phyloP scores from a whole-genome alignment of 106 monocot species.

The Dioscorea dumetorum region DNA sequence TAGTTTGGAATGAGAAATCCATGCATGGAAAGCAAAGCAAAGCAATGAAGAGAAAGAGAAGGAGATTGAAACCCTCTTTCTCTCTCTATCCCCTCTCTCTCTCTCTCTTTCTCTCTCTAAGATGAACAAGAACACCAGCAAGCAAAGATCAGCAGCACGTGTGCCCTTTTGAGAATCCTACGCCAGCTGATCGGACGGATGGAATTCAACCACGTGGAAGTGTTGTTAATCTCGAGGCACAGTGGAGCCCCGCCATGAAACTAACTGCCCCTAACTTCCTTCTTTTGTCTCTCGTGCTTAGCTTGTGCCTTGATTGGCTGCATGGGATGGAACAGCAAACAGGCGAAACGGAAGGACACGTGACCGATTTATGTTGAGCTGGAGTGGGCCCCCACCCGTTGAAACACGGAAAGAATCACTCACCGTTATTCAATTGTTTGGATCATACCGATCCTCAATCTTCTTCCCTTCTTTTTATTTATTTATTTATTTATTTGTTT shows the following conservation, averaged over 20 bases:
- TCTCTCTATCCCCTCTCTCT: no score
- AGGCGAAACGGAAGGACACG: not conserved
- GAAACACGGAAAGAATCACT: not conserved
- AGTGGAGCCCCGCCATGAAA: not conserved
- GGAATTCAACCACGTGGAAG: not conserved
- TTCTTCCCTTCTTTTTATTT: no score
- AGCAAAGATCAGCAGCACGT: constrained; percentile 11
- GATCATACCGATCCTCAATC: not conserved
- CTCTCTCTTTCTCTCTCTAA: no score
- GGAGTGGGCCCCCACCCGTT: not conserved
- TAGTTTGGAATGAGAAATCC: constrained; percentile 14
- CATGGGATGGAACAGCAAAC: not conserved
- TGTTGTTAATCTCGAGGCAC: not conserved
- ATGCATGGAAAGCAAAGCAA: constrained; percentile 23
- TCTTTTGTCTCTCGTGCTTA: not conserved
- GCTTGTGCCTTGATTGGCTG: not conserved
- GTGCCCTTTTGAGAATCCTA: not conserved
- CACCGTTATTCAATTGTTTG: not conserved
- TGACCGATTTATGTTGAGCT: not conserved
- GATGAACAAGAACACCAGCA: not conserved
- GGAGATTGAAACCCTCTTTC: no score
- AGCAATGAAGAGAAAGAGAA: not conserved
- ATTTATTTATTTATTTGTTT: no score
- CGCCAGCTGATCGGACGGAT: constrained; percentile 3
- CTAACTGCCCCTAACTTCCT: constrained; percentile 4